Base-by-base conservation (phyloP, 352 stramenopile genomes). In the Pythium dissotocum region DNA sequence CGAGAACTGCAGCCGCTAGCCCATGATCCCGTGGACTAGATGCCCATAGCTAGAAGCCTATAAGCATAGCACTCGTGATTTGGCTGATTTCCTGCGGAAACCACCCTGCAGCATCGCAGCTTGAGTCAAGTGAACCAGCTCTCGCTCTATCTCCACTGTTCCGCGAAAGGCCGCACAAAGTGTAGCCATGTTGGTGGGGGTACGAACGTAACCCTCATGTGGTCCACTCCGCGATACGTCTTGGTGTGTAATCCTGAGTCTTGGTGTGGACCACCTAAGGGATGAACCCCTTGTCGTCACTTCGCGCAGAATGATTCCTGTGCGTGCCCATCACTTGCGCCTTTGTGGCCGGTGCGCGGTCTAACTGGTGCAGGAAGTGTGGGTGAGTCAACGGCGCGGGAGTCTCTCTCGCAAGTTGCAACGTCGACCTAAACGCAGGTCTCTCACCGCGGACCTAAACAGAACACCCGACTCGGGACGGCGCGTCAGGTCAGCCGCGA, bases 281-380 rank as follows among this genome's bases (percentile, higher is more conserved):
- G 35, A n/a, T 61, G 33, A 9, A 32, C 54, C 56, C 35, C 18
- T 58, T 16, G 13, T 58, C 53, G 28, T 58, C 53, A 24, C 14
- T 24, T 44, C 26, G 28, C 26, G 28, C 18, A 16, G 16, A 61
- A 61, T 61, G 55, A 61, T 32, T 61, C 55, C 18, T 18, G 9
- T 48, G 54, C 18, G 14, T 42, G 54, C 54, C 54, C 30, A 60
- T 60, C 54, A 60, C 21, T 32, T 6, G 18, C 30, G 21, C n/a
- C 44, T 53, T 18, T 56, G 6, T 56, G 44, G 44, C 16, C 14
- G 16, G 40, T 48, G 40, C 16, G 40, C 40, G 16, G 40, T 48
- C 40, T 6, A 26, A 51, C 10, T 26, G 36, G 36, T 14, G 7
- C 14, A 42, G 14, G 36, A 42, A 42, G 36, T 42, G 36, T 42